Evolutionary conservation across 208 protist species (phyloP).

Genomic region (Eutreptiella sp.): DNA sequence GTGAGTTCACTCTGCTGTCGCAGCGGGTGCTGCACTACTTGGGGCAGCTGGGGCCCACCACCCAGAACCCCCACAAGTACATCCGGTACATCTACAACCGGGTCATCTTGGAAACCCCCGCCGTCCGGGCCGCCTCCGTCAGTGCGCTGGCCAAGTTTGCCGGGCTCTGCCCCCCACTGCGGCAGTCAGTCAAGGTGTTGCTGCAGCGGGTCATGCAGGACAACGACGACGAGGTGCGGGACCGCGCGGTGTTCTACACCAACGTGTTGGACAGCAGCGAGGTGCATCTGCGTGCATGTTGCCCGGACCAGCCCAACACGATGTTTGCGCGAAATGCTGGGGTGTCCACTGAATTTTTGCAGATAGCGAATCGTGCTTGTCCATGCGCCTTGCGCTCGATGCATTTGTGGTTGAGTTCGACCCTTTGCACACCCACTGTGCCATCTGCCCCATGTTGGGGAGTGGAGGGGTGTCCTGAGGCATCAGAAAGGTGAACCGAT

Average conservation of each 20-base stretch:
- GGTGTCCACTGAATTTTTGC: no score
- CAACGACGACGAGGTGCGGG: slow-evolving; percentile 96
- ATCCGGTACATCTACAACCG: slow-evolving; percentile 96
- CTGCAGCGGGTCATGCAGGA: slow-evolving; percentile 84
- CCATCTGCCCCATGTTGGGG: no score
- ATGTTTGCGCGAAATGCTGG: no score
- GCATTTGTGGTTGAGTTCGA: no score
- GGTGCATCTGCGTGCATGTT: no score
- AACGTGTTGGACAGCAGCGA: slow-evolving; percentile 70
- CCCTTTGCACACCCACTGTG: no score
- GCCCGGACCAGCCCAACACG: no score
- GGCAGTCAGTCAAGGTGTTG: slow-evolving; percentile 69
- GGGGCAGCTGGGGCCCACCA: slow-evolving; percentile 84
- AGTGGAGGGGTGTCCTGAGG: no score
- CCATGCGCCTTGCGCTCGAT: no score
- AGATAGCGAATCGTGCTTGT: no score
- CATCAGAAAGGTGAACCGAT: no score
- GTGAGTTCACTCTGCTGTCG: slow-evolving; percentile 90
- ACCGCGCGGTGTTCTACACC: slow-evolving; percentile 88
- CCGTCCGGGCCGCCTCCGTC: slow-evolving; percentile 89
- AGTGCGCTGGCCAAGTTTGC: slow-evolving; percentile 95
- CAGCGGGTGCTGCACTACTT: slow-evolving; percentile 91
- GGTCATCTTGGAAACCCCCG: slow-evolving; percentile 80
- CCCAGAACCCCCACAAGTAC: slow-evolving; percentile 67
- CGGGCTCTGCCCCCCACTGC: slow-evolving; percentile 64